phyloP scores from a whole-genome alignment of 345 rosid genomes.

The Limnanthes douglasii region DNA sequence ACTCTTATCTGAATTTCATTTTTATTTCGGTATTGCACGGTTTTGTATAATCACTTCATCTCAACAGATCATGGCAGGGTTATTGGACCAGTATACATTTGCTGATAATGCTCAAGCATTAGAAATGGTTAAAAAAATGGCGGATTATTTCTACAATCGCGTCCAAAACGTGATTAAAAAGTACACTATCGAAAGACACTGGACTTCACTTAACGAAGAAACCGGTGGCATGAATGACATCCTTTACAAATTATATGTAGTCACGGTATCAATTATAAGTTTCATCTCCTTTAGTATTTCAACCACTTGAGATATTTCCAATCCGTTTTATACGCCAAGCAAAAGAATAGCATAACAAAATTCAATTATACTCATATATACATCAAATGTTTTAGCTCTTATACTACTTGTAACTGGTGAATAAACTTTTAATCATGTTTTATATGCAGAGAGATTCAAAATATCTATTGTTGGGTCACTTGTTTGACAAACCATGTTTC shows the following conservation, averaged over 20 bases:
- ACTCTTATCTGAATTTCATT: background rate
- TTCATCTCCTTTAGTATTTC: too few relatives aligned
- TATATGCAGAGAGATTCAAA: slow-evolving; percentile 76
- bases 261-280: too few relatives aligned
- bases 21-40: too few relatives aligned
- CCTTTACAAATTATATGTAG: slow-evolving; percentile 48
- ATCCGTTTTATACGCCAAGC: too few relatives aligned
- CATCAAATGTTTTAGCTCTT: too few relatives aligned
- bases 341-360: too few relatives aligned
- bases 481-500: slow-evolving; percentile 96
- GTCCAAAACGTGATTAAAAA: slow-evolving; percentile 56
- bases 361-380: too few relatives aligned
- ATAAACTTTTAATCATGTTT: too few relatives aligned
- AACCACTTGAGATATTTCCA: too few relatives aligned
- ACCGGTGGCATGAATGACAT: slow-evolving; percentile 98
- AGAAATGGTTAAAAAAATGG: slow-evolving; percentile 74
- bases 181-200: slow-evolving; percentile 54
- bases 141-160: slow-evolving; percentile 65
- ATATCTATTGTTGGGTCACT: slow-evolving; percentile 79
- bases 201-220: slow-evolving; percentile 74
- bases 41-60: too few relatives aligned
- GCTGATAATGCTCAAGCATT: slow-evolving; percentile 58
- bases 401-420: too few relatives aligned
- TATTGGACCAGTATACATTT: slow-evolving; percentile 63
- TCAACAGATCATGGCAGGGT: slow-evolving; percentile 74